Base-by-base conservation (phyloP, 495 filamentous ascomycete genomes). In the Arthonia radiata region DNA sequence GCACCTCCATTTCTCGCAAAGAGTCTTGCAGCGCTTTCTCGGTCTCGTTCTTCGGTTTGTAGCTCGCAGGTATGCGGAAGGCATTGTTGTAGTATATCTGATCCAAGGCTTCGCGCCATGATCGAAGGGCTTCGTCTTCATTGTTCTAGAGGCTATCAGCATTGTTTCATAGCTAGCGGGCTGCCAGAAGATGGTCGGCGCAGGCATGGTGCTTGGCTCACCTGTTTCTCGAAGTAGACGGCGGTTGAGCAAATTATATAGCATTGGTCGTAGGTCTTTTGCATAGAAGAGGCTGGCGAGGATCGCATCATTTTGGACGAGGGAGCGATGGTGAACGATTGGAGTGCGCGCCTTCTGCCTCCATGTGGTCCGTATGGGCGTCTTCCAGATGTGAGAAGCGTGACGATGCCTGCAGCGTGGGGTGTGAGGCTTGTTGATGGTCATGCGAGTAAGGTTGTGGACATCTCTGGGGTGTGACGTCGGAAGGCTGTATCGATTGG, bases 201-300 rank as follows among this genome's bases (percentile, higher is more conserved):
- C 26, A 12, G 27, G 25, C 40, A 17, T 5, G 15, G 6, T n/a
- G n/a, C n/a, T n/a, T n/a, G n/a, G 28, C 52, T 23, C 48, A 86
- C 80, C 61, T 90, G 73, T 39, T 71, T 69, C 46, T 93, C 81
- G 46, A 86, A 90, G 49, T 90, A 91, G 34, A 92, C 74, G 31
- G 86, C 86, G 6, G 81, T 94, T 1, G 81, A 92, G 47, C 79
- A 91, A 36, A 71, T 75, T 31, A 92, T 55, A 49, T 90, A 91
- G 48, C 75, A 79, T 41, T 93, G 79, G 54, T 94, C 81, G 52
- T 93, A 93, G 30, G 79, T 90, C 61, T 92, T 93, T 56, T 94
- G 86, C 46, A 93, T 58, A 29, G 69, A 67, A 45, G 79, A 71
- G 35, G 66, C 57, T 24, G 64, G 61, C 43, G 71, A 78, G 56